Base-by-base conservation (phyloP, 768 basidiomycete species). In the Naganishia antarctica region DNA sequence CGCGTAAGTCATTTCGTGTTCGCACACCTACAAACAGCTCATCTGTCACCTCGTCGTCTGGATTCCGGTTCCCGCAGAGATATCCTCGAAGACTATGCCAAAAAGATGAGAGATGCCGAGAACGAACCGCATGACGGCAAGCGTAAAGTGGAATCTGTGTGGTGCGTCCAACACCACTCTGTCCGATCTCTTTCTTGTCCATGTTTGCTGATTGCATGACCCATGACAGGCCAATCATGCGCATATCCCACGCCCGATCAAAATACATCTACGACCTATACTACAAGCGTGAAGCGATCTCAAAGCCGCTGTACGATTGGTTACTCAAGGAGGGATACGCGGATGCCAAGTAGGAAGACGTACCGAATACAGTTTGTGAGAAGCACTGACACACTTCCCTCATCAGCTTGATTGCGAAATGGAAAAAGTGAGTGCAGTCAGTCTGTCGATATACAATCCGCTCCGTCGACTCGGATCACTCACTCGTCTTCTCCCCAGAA, bases 121-220 rank as follows among this genome's bases (percentile, higher is more conserved):
- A 96, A 93, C 74, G 96, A 99, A 80, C 86, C 87, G 1, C 96
- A 99, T 76, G 96, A 99, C 77, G 96, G 96, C 68, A 98, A 99
- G 69, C 61, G 78, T 46, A 77, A 74, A 65, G 73, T 71, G 8
- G 78, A 79, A 66, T 71, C 69, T n/a, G 71, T 72, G 18, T 79
- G 74, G 78, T 79, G 57, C 61, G 78, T 41, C 28, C 21, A 34
- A 16, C n/a, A 23, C 11, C 3, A 8, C 2, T 4, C 59, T 12
- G n/a, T 7, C 12, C 43, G 9, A 45, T 13, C 4, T 3, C 12
- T 3, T 13, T 3, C 21, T n/a, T 5, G 18, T 13, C 23, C n/a
- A 16, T 29, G 16, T 44, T 21, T 31, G 9, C 26, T 40, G n/a
- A 12, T 21, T 48, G 43, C 46, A 23, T 21, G 11, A 18, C 23